These are phyloP conservation scores for Arabidopsis thaliana DNA, from an alignment of 345 rosid genomes.

Conservation along the genomic window TAIR10.1 NC_003074.8:3561501-3562000, in stretches of 20 bases:
- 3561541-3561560: conserved; percentile 2
- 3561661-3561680: neutral
- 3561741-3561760: conserved; percentile 26
- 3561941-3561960: neutral
- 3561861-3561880: neutral
- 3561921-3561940: conserved; percentile 24
- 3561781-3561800: neutral
- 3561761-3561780: conserved; percentile 3
- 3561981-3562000: neutral
- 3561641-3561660: conserved; percentile 32
- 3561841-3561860: conserved; percentile 6
- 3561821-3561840: neutral
- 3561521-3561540: neutral
- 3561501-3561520: neutral
- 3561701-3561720: conserved; percentile 12
- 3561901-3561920: conserved; percentile 7
- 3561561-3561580: neutral
- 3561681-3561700: conserved; percentile 11
- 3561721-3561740: conserved; percentile 19
- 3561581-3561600: neutral
- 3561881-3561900: conserved; percentile 10
- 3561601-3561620: conserved; percentile 4
- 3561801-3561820: neutral
- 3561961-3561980: neutral
- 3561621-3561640: neutral